phyloP scores from a whole-genome alignment of 2,329 filamentous ascomycete species.

The Aspergillus sp. region DNA sequence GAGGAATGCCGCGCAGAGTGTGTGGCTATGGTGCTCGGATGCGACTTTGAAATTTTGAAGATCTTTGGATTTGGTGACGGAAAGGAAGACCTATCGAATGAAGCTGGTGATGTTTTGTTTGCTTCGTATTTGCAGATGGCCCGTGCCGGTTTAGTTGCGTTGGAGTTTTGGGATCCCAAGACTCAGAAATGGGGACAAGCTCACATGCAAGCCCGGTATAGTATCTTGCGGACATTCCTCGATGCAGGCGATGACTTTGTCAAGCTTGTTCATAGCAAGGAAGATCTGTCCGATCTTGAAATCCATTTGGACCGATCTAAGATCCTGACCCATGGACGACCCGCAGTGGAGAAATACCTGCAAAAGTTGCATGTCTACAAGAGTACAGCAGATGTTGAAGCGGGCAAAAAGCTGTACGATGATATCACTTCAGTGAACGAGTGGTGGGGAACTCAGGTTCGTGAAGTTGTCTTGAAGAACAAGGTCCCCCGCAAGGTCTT shows the following conservation, averaged over 20 bases:
- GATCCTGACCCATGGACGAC: slow-evolving; percentile 76
- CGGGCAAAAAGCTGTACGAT: slow-evolving; percentile 74
- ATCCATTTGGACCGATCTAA: slow-evolving; percentile 81
- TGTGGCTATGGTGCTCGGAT: slow-evolving; percentile 85
- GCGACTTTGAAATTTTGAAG: slow-evolving; percentile 81
- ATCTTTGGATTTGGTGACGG: slow-evolving; percentile 91
- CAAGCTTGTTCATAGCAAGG: slow-evolving; percentile 67
- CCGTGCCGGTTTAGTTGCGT: slow-evolving; percentile 76
- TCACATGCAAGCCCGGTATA: slow-evolving; percentile 87
- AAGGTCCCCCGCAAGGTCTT: slow-evolving; percentile 68
- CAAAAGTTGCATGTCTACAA: slow-evolving; percentile 94
- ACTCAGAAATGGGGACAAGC: slow-evolving; percentile 87
- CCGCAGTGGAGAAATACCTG: slow-evolving; percentile 78
- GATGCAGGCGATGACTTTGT: slow-evolving; percentile 84
- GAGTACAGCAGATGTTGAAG: slow-evolving; percentile 75
- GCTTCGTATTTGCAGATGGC: slow-evolving; percentile 90
- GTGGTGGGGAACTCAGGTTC: slow-evolving; percentile 77
- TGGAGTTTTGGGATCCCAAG: slow-evolving; percentile 95
- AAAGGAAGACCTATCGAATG: slow-evolving; percentile 62
- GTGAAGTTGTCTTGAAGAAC: slow-evolving; percentile 56
- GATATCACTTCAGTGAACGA: slow-evolving; percentile 78
- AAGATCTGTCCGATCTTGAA: slow-evolving; percentile 73
- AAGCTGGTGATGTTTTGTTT: slow-evolving; percentile 84
- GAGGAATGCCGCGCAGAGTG: slow-evolving; percentile 94
- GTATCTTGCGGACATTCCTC: slow-evolving; percentile 72